Evolutionary conservation across 768 basidiomycete species (phyloP).

Genomic region (Tricholoma flavovirens): DNA sequence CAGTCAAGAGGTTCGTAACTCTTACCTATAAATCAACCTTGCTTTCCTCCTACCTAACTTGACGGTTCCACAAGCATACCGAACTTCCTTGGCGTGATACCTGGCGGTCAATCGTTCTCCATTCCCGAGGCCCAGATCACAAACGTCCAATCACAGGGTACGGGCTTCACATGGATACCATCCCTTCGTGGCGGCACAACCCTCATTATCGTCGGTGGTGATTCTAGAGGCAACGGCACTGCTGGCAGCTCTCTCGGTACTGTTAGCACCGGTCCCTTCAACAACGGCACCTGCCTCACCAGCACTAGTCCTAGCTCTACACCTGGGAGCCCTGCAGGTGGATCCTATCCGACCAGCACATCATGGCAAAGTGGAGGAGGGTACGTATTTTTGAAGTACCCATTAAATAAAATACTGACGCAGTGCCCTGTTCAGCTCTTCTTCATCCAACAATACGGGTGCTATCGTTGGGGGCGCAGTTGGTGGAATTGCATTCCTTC

Average conservation of each 20-base stretch:
- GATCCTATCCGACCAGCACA: constrained; percentile 55
- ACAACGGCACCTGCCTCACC: constrained; percentile 51
- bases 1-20: constrained; percentile 46
- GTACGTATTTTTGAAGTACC: background rate
- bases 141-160: constrained; percentile 37
- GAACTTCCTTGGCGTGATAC: constrained; percentile 68
- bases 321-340: constrained; percentile 70
- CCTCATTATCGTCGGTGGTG: constrained; percentile 62
- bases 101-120: constrained; percentile 70
- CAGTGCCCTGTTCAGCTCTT: background rate
- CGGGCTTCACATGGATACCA: constrained; percentile 68
- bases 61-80: constrained; percentile 35
- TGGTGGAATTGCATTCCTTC: constrained; percentile 17
- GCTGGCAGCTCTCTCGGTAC: constrained; percentile 59
- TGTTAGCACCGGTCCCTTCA: constrained; percentile 46
- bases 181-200: constrained; percentile 60
- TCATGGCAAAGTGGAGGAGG: constrained; percentile 28
- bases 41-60: constrained; percentile 2
- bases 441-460: constrained; percentile 27
- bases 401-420: background rate
- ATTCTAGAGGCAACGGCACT: constrained; percentile 57
- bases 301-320: constrained; percentile 69
- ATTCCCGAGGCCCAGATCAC: constrained; percentile 51
- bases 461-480: constrained; percentile 26
- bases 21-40: background rate